phyloP scores from a whole-genome alignment of 2,329 filamentous ascomycete species.

The Botrytis sinoallii region DNA sequence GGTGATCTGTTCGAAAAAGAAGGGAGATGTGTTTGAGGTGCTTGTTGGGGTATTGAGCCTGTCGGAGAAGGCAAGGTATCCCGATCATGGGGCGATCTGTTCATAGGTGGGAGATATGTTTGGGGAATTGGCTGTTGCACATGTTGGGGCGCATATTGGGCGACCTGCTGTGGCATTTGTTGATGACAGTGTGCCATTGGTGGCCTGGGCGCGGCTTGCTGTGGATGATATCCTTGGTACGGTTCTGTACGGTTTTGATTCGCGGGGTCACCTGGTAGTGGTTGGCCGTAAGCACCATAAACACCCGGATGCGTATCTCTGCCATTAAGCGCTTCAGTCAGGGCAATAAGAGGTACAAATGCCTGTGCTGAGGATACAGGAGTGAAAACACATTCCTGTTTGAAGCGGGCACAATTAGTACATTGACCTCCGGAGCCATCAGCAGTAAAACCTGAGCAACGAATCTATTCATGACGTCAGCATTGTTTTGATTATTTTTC shows the following conservation, averaged over 20 bases:
- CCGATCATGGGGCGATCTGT: not conserved
- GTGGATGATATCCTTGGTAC: not conserved
- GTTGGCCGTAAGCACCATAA: constrained; percentile 43
- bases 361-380: constrained; percentile 72
- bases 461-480: constrained; percentile 52
- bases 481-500: not conserved
- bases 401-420: constrained; percentile 70
- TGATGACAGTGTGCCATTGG: not conserved
- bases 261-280: constrained; percentile 32
- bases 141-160: not conserved
- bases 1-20: not conserved
- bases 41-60: constrained; percentile 22
- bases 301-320: constrained; percentile 41
- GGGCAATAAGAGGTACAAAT: constrained; percentile 69
- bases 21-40: not conserved
- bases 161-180: not conserved
- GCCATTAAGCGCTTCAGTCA: constrained; percentile 49
- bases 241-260: constrained; percentile 26
- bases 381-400: constrained; percentile 75
- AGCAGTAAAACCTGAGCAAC: constrained; percentile 71
- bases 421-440: constrained; percentile 66
- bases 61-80: constrained; percentile 34
- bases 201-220: not conserved
- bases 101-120: not conserved
- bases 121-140: not conserved